phyloP scores from a whole-genome alignment of 2,329 filamentous ascomycete species.

The Beauveria brongniartii region DNA sequence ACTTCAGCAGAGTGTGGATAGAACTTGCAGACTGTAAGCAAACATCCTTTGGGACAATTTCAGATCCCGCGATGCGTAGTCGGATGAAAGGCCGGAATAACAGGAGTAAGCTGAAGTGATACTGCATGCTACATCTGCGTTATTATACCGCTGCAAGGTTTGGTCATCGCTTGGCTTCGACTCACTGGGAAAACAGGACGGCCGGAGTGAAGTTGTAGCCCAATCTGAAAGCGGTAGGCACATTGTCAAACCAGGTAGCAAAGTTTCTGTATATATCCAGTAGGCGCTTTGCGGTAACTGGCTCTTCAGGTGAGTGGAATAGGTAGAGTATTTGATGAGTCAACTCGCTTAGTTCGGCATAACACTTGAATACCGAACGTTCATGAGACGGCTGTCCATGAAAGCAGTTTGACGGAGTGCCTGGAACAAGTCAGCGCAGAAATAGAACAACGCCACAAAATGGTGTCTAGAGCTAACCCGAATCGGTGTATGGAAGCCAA shows the following conservation, averaged over 20 bases:
- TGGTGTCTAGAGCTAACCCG: background rate
- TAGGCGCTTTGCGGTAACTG: slow-evolving; percentile 55
- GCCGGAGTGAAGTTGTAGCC: slow-evolving; percentile 64
- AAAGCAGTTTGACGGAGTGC: slow-evolving; percentile 44
- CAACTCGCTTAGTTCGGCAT: slow-evolving; percentile 65
- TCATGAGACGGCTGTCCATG: slow-evolving; percentile 59
- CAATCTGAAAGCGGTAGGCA: slow-evolving; percentile 56
- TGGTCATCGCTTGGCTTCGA: background rate
- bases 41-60: slow-evolving; percentile 54
- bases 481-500: slow-evolving; percentile 50
- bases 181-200: slow-evolving; percentile 69
- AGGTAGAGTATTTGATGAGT: slow-evolving; percentile 64
- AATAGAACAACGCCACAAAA: background rate
- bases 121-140: slow-evolving; percentile 51
- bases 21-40: slow-evolving; percentile 55
- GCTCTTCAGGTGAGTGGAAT: slow-evolving; percentile 59
- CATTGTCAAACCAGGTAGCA: slow-evolving; percentile 58
- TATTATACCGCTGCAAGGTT: background rate
- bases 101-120: slow-evolving; percentile 60
- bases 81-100: slow-evolving; percentile 67
- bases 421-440: slow-evolving; percentile 21
- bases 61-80: slow-evolving; percentile 52
- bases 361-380: slow-evolving; percentile 57
- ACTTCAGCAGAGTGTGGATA: slow-evolving; percentile 46
- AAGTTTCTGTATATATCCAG: slow-evolving; percentile 60